Evolutionary conservation across 2,329 filamentous ascomycete species (phyloP), one percentile per base, ranked within the genome.

Genomic region (Tricladium varicosporioides): DNA sequence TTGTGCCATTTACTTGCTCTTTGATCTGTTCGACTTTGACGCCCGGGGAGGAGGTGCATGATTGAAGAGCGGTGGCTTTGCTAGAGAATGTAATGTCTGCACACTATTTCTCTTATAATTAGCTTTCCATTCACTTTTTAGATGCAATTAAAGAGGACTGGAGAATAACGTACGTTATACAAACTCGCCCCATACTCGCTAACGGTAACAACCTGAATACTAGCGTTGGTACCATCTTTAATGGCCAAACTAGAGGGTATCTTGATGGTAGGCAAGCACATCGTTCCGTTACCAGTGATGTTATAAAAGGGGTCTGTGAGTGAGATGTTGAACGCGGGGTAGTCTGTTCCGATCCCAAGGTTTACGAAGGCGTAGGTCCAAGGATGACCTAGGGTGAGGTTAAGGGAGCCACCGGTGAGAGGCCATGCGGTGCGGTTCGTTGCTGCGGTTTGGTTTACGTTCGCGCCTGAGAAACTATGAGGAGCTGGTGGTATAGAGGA

Each of bases 61-160:
- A 57, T 77, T 70, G 68, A 14, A 80, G 75, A 8, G 74, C 70
- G 15, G 78, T 74, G 4, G 81, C 76, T 10, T 75, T 74, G 51
- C 75, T 74, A 32, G 78, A 80, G 74, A 92, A 86, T 22, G 82
- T 85, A 63, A 92, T 82, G 65, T 92, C 88, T 67, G 88, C 86
- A 71, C 89, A 92, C 84, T 87, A 59, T 53, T 40, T 48, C 16
- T 19, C 53, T 11, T 57, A 69, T 51, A 65, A 61, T 44, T n/a
- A n/a, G n/a, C 31, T 47, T 15, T 51, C 15, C 5, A 5, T 2
- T 33, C 48, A 19, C 2, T 15, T 16, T 44, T n/a, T 33, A 31
- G 49, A n/a, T 10, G 18, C 19, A 44, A 31, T 45, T 11, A 13
- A n/a, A 32, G 11, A 45, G 42, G 22, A 40, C 19, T 11, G 19